These are phyloP conservation scores for Dactylellina cionopaga DNA, from an alignment of 2,329 filamentous ascomycete genomes.

Conservation along the genomic window DNA sequence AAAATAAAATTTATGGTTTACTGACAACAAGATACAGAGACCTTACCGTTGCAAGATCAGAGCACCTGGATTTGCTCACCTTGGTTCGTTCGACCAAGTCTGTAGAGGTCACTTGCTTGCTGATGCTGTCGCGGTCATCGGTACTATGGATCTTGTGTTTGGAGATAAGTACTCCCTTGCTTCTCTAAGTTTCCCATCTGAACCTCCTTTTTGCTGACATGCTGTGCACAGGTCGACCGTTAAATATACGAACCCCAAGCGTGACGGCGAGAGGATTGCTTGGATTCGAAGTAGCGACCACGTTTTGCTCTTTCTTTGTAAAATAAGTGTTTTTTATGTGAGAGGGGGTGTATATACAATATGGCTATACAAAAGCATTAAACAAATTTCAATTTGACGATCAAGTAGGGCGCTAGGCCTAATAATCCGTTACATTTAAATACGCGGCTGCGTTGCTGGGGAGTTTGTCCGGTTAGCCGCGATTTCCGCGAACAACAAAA, in stretches of 20 bases:
- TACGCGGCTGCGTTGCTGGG: constrained; percentile 7
- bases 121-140: constrained; percentile 82
- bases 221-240: constrained; percentile 53
- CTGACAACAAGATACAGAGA: constrained; percentile 60
- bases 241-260: neutral
- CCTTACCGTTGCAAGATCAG: constrained; percentile 98
- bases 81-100: constrained; percentile 93
- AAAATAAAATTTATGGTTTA: neutral
- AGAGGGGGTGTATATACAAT: constrained; percentile 41
- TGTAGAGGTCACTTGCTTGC: constrained; percentile 91
- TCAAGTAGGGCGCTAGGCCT: neutral
- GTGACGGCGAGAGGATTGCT: neutral
- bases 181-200: neutral
- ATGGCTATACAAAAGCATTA: constrained; percentile 17
- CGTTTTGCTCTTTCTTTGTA: constrained; percentile 38
- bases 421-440: neutral
- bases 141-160: constrained; percentile 88
- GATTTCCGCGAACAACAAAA: constrained; percentile 51
- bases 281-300: neutral
- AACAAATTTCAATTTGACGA: too few relatives aligned
- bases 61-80: constrained; percentile 93
- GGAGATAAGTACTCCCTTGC: constrained; percentile 65
- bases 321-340: constrained; percentile 41
- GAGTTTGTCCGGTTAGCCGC: constrained; percentile 23
- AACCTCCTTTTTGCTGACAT: constrained; percentile 28